phyloP scores from a whole-genome alignment of 1,284 basidiomycete species.

The Ustilago xerochloae region DNA sequence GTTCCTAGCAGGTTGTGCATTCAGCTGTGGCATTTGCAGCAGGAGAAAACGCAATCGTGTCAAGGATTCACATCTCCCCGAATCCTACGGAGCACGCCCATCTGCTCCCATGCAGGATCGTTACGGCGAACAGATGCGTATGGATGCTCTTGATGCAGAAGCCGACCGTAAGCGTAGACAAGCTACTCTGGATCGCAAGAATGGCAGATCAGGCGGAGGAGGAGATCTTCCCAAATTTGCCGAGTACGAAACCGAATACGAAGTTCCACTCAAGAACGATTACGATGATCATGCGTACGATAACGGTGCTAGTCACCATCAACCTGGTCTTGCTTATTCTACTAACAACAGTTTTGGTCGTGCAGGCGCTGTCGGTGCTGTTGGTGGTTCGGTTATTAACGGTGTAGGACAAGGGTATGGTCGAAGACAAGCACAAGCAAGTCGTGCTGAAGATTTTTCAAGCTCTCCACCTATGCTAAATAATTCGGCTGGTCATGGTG shows the following conservation, averaged over 20 bases:
- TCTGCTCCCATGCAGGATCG: conserved; percentile 19
- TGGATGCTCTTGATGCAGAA: conserved; percentile 63
- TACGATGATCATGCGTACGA: conserved; percentile 49
- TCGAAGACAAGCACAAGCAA: conserved; percentile 29
- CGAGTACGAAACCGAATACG: conserved; percentile 61
- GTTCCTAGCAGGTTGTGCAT: conserved; percentile 51
- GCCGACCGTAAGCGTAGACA: conserved; percentile 55
- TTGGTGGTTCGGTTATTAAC: conserved; percentile 38
- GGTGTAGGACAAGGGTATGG: conserved; percentile 59
- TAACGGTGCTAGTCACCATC: conserved; percentile 25
- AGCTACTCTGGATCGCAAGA: conserved; percentile 32
- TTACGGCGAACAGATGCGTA: conserved; percentile 60
- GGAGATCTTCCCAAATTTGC: conserved; percentile 63
- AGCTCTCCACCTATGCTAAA: conserved; percentile 39
- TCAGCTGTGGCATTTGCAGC: conserved; percentile 58
- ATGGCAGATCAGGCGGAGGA: neutral
- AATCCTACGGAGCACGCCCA: conserved; percentile 37
- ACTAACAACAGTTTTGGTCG: conserved; percentile 32
- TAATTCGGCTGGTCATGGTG: conserved; percentile 51
- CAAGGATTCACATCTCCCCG: conserved; percentile 46
- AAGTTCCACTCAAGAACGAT: conserved; percentile 57
- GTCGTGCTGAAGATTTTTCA: conserved; percentile 24
- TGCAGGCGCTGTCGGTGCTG: conserved; percentile 18
- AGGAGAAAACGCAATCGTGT: conserved; percentile 42
- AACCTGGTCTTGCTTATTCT: conserved; percentile 43